These are phyloP conservation scores for Aspergillus melleus DNA, from an alignment of 2,329 filamentous ascomycete genomes.

Conservation along the genomic window DNA sequence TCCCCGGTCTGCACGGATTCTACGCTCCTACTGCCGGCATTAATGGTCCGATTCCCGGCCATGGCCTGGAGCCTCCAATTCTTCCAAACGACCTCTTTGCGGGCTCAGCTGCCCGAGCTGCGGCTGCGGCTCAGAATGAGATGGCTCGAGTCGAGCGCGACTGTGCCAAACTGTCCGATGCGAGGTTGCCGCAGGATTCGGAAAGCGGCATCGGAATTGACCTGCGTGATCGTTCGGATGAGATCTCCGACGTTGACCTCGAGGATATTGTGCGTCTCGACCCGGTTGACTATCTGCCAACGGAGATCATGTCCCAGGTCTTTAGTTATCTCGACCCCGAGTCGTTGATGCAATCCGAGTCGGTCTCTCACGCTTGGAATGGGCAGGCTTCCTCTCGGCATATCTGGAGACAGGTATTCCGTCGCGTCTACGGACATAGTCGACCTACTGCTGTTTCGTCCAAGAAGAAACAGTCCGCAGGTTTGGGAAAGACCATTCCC, in stretches of 20 bases:
- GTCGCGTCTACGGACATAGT: slow-evolving; percentile 52
- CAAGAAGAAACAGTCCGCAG: slow-evolving; percentile 52
- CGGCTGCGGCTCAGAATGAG: slow-evolving; percentile 53
- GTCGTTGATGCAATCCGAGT: slow-evolving; percentile 56
- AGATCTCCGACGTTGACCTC: slow-evolving; percentile 33
- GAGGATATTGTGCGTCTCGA: slow-evolving; percentile 48
- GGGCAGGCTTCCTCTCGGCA: slow-evolving; percentile 56
- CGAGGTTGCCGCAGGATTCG: slow-evolving; percentile 40
- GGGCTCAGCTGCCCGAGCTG: slow-evolving; percentile 48
- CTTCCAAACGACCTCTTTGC: slow-evolving; percentile 41
- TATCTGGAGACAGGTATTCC: slow-evolving; percentile 65
- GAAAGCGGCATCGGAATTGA: slow-evolving; percentile 53
- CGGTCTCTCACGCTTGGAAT: slow-evolving; percentile 60
- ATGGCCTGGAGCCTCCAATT: slow-evolving; percentile 40
- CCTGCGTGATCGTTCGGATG: slow-evolving; percentile 36
- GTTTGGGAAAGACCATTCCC: slow-evolving; percentile 55
- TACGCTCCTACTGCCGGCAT: slow-evolving; percentile 31
- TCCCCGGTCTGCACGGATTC: slow-evolving; percentile 35
- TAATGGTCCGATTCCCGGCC: slow-evolving; percentile 36
- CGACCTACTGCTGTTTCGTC: slow-evolving; percentile 36
- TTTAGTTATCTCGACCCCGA: slow-evolving; percentile 60
- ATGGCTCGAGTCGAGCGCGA: slow-evolving; percentile 33
- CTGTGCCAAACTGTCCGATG: slow-evolving; percentile 32
- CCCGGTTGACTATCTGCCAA: slow-evolving; percentile 55
- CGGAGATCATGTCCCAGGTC: slow-evolving; percentile 60